Evolutionary conservation across 2,329 filamentous ascomycete species (phyloP).

Genomic region (Aspergillus sp.): DNA sequence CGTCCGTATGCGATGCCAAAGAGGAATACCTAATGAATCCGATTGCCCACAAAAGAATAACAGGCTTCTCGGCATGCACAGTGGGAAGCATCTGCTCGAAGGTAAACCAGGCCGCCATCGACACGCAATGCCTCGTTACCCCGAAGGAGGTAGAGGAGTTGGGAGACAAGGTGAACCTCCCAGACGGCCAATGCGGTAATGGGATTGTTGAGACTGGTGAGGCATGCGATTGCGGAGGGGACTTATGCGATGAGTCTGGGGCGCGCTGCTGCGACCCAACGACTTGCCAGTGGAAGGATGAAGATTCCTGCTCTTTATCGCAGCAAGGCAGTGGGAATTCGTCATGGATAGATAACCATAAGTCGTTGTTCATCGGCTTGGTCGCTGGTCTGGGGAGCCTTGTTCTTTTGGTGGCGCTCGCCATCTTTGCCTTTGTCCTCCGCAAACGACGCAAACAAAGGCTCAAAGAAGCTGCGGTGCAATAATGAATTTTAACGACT

Average conservation of each 20-base stretch:
- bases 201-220: conserved; percentile 87
- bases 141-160: conserved; percentile 45
- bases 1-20: conserved; percentile 65
- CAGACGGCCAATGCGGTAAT: conserved; percentile 78
- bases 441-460: not conserved
- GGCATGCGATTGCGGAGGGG: conserved; percentile 85
- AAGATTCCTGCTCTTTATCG: not conserved
- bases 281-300: conserved; percentile 17
- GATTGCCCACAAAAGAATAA: conserved; percentile 64
- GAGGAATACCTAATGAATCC: conserved; percentile 61
- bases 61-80: conserved; percentile 76
- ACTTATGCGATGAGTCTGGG: conserved; percentile 27
- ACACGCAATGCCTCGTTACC: conserved; percentile 40
- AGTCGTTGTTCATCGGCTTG: conserved; percentile 13
- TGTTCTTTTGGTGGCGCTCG: conserved; percentile 7
- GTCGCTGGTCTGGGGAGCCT: conserved; percentile 13
- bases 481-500: not conserved
- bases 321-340: not conserved
- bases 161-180: not conserved
- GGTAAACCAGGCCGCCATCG: conserved; percentile 55
- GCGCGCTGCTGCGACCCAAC: conserved; percentile 18
- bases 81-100: conserved; percentile 87
- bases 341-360: conserved; percentile 12
- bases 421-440: not conserved
- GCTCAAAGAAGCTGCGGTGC: not conserved